A percentile compares a stretch with the other conserved stretches of the same genome.
Evolutionary conservation across 2,329 filamentous ascomycete species (phyloP).

Genomic region (Dactylellina sp.): DNA sequence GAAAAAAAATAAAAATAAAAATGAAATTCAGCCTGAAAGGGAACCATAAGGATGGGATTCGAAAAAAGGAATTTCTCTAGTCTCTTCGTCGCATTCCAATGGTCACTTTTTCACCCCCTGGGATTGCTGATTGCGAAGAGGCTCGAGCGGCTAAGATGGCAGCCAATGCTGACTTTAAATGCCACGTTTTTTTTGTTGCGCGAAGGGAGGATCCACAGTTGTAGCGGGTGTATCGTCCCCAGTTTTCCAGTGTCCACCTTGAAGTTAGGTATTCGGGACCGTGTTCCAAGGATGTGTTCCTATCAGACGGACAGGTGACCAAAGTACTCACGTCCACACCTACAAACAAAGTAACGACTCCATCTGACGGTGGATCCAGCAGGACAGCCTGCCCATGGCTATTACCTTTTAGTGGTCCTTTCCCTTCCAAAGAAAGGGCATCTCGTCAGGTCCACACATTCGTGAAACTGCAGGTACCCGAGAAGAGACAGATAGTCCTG

Average conservation of each 20-base stretch:
- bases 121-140: slow-evolving; percentile 30
- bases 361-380: slow-evolving; percentile 48
- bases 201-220: slow-evolving; percentile 50
- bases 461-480: slow-evolving; percentile 57
- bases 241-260: slow-evolving; percentile 47
- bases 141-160: slow-evolving; percentile 45
- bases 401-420: slow-evolving; percentile 44
- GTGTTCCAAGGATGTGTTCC: slow-evolving; percentile 34
- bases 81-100: slow-evolving; percentile 21
- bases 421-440: slow-evolving; percentile 52
- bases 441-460: slow-evolving; percentile 51
- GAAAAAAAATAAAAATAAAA: slow-evolving; percentile 39
- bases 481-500: slow-evolving; percentile 39
- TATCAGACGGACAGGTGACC: slow-evolving; percentile 47
- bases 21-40: slow-evolving; percentile 52
- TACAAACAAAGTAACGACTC: slow-evolving; percentile 28
- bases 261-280: slow-evolving; percentile 53
- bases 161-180: slow-evolving; percentile 38
- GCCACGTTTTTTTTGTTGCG: slow-evolving; percentile 53
- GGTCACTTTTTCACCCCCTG: slow-evolving; percentile 5
- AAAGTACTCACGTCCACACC: neutral
- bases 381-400: slow-evolving; percentile 41
- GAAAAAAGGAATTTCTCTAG: slow-evolving; percentile 23
- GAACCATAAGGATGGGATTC: slow-evolving; percentile 51
- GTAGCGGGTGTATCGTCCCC: slow-evolving; percentile 53